A percentile compares a stretch with the other conserved stretches of the same genome.
phyloP scores from a whole-genome alignment of 164 flowering plant genomes.

The Umbellularia californica region DNA sequence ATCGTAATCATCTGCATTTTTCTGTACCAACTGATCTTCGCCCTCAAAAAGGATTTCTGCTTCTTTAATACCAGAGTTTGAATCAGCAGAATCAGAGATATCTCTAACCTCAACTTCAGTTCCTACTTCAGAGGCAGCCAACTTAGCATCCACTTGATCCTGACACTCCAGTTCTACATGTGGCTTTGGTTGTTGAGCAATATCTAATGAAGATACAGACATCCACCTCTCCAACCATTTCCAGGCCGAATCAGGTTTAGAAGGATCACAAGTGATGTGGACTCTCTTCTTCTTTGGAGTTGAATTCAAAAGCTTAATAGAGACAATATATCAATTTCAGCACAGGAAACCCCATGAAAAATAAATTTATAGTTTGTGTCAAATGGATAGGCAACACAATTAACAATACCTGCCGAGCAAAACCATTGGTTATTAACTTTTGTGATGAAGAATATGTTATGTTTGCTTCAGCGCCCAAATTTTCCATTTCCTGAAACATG shows the following conservation, averaged over 20 bases:
- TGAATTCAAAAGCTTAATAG: constrained; percentile 62
- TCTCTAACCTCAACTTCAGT: constrained; percentile 23
- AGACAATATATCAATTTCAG: background rate
- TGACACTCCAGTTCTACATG: constrained; percentile 21
- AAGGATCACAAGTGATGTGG: constrained; percentile 67
- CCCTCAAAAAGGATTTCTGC: constrained; percentile 23
- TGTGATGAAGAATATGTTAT: constrained; percentile 37
- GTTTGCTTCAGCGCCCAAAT: constrained; percentile 26
- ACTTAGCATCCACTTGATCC: constrained; percentile 20
- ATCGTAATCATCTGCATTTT: constrained; percentile 32
- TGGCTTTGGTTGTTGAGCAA: constrained; percentile 21
- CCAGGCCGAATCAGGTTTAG: constrained; percentile 64
- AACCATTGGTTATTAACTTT: constrained; percentile 63
- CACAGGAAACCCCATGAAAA: constrained; percentile 8
- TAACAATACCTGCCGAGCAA: constrained; percentile 70
- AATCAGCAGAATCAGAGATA: constrained; percentile 22
- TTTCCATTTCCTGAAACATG: constrained; percentile 35
- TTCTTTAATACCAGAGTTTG: constrained; percentile 15
- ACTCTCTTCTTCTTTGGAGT: constrained; percentile 53
- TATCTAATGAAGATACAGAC: constrained; percentile 50
- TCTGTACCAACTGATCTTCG: constrained; percentile 41
- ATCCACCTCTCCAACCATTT: constrained; percentile 96
- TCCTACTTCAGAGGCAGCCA: constrained; percentile 18
- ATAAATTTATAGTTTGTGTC: background rate
- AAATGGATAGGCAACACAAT: background rate